Evolutionary conservation across 768 basidiomycete genomes (phyloP).

Genomic region (Piloderma croceum): DNA sequence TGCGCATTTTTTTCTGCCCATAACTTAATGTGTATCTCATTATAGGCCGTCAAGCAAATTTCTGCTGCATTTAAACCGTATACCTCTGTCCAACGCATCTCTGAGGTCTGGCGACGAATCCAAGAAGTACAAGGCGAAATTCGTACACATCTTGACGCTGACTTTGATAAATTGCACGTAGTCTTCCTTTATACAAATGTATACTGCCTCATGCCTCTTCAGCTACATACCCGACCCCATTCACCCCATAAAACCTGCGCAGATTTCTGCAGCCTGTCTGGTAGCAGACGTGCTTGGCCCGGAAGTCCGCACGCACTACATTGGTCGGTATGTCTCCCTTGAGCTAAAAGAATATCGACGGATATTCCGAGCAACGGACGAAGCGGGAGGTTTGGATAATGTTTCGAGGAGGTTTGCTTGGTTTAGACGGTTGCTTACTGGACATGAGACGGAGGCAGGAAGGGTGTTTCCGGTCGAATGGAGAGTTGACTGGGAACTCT

Average conservation of each 20-base stretch:
- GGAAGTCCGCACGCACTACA: slow-evolving; percentile 74
- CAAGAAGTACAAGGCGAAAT: slow-evolving; percentile 80
- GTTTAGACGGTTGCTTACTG: slow-evolving; percentile 81
- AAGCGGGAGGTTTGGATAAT: slow-evolving; percentile 96
- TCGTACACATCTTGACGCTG: slow-evolving; percentile 74
- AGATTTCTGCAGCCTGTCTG: slow-evolving; percentile 78
- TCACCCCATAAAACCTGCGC: slow-evolving; percentile 60
- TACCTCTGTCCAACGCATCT: slow-evolving; percentile 68
- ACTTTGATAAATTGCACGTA: slow-evolving; percentile 91
- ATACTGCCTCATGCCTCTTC: no score
- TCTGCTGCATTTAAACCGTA: slow-evolving; percentile 76
- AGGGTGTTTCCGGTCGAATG: slow-evolving; percentile 80
- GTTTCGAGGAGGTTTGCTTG: slow-evolving; percentile 89
- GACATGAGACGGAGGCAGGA: slow-evolving; percentile 84
- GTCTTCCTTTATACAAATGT: no score
- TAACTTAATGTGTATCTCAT: slow-evolving; percentile 1
- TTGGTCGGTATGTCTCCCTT: slow-evolving; percentile 84
- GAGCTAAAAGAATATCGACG: slow-evolving; percentile 94
- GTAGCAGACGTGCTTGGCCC: slow-evolving; percentile 84
- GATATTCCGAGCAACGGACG: slow-evolving; percentile 89
- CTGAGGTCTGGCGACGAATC: slow-evolving; percentile 71
- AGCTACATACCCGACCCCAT: no score
- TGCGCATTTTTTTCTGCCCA: neutral
- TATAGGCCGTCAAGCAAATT: slow-evolving; percentile 83
- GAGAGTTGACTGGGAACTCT: slow-evolving; percentile 78